These are phyloP conservation scores for Ceratobasidium sp. DNA, from an alignment of 1,284 basidiomycete genomes.

Conservation along the genomic window DNA sequence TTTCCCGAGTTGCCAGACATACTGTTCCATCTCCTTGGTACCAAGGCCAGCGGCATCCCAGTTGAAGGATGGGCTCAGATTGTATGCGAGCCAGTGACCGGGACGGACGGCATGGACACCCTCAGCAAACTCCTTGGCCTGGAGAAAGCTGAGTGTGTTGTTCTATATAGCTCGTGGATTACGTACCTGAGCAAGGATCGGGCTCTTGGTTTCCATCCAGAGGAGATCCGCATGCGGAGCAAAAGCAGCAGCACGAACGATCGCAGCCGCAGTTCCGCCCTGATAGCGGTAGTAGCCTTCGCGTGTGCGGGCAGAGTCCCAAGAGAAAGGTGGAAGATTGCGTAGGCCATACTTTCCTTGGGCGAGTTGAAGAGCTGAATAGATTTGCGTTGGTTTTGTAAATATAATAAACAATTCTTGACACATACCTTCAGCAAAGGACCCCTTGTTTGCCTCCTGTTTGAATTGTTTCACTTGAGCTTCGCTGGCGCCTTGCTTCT, in stretches of 20 bases:
- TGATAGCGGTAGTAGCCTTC: conserved; percentile 98
- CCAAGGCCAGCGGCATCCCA: conserved; percentile 91
- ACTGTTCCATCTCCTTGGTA: conserved; percentile 85
- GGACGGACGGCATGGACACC: conserved; percentile 84
- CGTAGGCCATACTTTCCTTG: conserved; percentile 76
- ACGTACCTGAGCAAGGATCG: conserved; percentile 81
- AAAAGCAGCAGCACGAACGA: conserved; percentile 91
- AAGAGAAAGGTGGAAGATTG: conserved; percentile 68
- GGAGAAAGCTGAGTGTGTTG: too few relatives aligned
- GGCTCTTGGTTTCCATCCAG: conserved; percentile 99
- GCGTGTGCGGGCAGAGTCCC: conserved; percentile 92
- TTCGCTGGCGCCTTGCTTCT: conserved; percentile 59
- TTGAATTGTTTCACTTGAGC: conserved; percentile 45
- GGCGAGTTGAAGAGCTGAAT: conserved; percentile 23
- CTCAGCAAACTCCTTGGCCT: conserved; percentile 86
- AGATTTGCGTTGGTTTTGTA: not conserved
- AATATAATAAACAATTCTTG: not conserved
- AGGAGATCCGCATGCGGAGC: conserved; percentile 91
- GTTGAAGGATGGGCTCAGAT: conserved; percentile 91
- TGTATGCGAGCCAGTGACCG: conserved; percentile 93
- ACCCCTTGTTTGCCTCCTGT: conserved; percentile 37
- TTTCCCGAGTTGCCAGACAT: conserved; percentile 92
- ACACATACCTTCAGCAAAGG: conserved; percentile 24
- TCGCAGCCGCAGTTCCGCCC: conserved; percentile 93
- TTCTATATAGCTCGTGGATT: too few relatives aligned